Evolutionary conservation across 306 rosid genomes (phyloP).

Genomic region (Senna tora): DNA sequence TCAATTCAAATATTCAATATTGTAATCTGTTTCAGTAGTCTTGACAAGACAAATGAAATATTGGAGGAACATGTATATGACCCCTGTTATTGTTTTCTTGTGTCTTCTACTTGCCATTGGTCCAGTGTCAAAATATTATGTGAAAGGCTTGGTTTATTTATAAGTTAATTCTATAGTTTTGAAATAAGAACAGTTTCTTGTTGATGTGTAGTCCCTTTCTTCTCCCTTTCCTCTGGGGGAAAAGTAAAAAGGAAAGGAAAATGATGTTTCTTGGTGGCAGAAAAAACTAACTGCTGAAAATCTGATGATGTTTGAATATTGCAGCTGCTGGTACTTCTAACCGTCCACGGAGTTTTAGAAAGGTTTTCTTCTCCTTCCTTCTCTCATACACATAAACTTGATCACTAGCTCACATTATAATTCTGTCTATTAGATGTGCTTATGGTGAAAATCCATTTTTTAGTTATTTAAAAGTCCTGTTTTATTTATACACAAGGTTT

Average conservation of each 20-base stretch:
- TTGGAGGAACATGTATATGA: neutral
- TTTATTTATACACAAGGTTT: neutral
- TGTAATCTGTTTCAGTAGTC: neutral
- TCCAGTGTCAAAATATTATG: neutral
- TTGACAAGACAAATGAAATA: neutral
- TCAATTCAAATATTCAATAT: no score
- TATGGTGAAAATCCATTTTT: neutral
- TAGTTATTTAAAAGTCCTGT: neutral
- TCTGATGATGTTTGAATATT: slow-evolving; percentile 38
- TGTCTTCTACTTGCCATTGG: neutral
- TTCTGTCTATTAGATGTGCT: slow-evolving; percentile 3
- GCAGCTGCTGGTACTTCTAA: slow-evolving; percentile 88
- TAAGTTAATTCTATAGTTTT: neutral
- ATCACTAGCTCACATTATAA: neutral
- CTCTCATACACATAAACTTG: neutral
- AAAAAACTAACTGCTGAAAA: slow-evolving; percentile 8
- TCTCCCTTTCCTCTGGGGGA: neutral
- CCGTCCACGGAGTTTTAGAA: slow-evolving; percentile 73
- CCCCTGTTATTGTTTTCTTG: neutral
- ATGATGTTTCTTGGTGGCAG: neutral
- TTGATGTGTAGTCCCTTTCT: neutral
- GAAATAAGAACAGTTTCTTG: neutral
- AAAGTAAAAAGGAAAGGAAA: neutral
- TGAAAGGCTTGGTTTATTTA: neutral
- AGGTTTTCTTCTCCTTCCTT: slow-evolving; percentile 52